phyloP scores from a whole-genome alignment of 2,329 filamentous ascomycete species.

The Phialophora chinensis region DNA sequence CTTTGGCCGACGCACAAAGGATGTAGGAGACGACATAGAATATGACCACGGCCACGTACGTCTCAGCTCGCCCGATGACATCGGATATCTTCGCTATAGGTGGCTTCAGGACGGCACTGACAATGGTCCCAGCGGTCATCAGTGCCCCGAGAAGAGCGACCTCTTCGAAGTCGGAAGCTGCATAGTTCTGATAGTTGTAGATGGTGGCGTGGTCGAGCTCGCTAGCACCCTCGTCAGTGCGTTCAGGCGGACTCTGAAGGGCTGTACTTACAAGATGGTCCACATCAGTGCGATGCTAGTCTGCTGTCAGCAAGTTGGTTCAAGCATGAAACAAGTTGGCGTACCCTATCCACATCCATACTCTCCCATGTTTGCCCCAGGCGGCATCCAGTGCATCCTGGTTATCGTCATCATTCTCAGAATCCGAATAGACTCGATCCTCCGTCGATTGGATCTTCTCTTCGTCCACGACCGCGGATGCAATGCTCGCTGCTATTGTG shows the following conservation, averaged over 20 bases:
- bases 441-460: constrained; percentile 16
- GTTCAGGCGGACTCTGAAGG: too few relatives aligned
- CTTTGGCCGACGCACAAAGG: constrained; percentile 46
- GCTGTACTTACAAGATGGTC: constrained; percentile 30
- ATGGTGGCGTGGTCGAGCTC: constrained; percentile 48
- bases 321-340: background rate
- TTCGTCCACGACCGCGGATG: constrained; percentile 11
- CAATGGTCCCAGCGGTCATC: constrained; percentile 47
- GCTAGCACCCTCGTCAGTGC: constrained; percentile 33
- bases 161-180: constrained; percentile 48
- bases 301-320: constrained; percentile 1
- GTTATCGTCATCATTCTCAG: constrained; percentile 10
- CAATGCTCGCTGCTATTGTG: constrained; percentile 3
- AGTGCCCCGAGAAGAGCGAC: constrained; percentile 42
- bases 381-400: constrained; percentile 16
- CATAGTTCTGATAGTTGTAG: constrained; percentile 51
- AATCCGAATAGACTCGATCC: background rate
- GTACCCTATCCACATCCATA: constrained; percentile 30
- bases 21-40: constrained; percentile 49
- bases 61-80: constrained; percentile 49
- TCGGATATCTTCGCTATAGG: constrained; percentile 53
- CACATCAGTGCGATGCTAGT: constrained; percentile 30
- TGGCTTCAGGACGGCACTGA: constrained; percentile 50
- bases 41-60: constrained; percentile 41
- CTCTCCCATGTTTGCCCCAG: constrained; percentile 27